These are phyloP conservation scores for Senecio squalidus DNA, from an alignment of 140 eudicot genomes.

Conservation along the genomic window DNA sequence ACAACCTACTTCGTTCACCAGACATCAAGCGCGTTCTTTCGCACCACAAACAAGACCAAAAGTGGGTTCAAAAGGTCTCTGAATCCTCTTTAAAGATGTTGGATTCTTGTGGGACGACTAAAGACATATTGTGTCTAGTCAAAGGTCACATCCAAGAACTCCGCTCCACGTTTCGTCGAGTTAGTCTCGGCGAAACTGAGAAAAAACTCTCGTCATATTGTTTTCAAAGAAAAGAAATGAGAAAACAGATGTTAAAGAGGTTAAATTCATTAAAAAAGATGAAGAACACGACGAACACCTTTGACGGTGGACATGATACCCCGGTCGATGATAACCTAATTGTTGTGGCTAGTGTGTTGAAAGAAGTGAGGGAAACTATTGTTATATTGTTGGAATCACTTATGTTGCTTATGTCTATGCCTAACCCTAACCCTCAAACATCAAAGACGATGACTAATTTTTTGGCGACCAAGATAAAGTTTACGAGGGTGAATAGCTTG, in stretches of 20 bases:
- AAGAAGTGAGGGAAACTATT: constrained; percentile 59
- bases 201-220: constrained; percentile 35
- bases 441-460: constrained; percentile 3
- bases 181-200: constrained; percentile 33
- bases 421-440: constrained; percentile 34
- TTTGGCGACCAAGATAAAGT: constrained; percentile 31
- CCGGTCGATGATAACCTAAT: constrained; percentile 36
- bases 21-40: constrained; percentile 39
- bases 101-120: constrained; percentile 65
- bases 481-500: constrained; percentile 47
- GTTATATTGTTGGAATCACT: constrained; percentile 50
- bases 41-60: constrained; percentile 36
- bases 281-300: constrained; percentile 19
- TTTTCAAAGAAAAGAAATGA: constrained; percentile 48
- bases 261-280: constrained; percentile 37
- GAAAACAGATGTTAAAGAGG: constrained; percentile 52
- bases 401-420: constrained; percentile 64
- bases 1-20: constrained; percentile 55
- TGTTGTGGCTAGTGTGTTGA: constrained; percentile 52
- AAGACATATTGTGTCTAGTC: constrained; percentile 49
- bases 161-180: constrained; percentile 53
- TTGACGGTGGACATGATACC: constrained; percentile 19
- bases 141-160: constrained; percentile 69
- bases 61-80: constrained; percentile 41
- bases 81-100: constrained; percentile 69